phyloP scores from a whole-genome alignment of 768 basidiomycete genomes.

The Agaricus blazei region DNA sequence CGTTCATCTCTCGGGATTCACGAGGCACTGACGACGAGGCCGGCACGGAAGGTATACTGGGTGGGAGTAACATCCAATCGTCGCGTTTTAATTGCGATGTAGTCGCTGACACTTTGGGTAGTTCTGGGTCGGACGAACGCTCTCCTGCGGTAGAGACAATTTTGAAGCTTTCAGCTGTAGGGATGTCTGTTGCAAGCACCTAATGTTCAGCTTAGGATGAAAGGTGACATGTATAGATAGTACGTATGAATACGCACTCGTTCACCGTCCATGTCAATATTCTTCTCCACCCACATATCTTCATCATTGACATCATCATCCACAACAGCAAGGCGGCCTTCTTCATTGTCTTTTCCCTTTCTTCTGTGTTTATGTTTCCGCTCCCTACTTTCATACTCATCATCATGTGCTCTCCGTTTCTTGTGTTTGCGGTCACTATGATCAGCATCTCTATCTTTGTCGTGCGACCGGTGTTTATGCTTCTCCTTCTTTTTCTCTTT shows the following conservation, averaged over 20 bases:
- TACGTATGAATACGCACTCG: conserved; percentile 40
- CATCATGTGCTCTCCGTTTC: conserved; percentile 50
- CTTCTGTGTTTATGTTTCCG: conserved; percentile 35
- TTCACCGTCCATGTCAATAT: conserved; percentile 74
- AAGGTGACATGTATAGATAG: neutral
- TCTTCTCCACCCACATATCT: conserved; percentile 86
- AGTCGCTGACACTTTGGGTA: conserved; percentile 42
- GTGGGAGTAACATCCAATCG: conserved; percentile 82
- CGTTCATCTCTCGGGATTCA: conserved; percentile 19
- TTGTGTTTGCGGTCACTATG: conserved; percentile 38
- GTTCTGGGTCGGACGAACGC: conserved; percentile 35
- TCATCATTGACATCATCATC: conserved; percentile 75
- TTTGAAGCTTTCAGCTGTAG: conserved; percentile 67
- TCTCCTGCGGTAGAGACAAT: conserved; percentile 56
- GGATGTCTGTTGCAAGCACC: conserved; percentile 70
- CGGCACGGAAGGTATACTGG: conserved; percentile 25
- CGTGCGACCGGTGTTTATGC: conserved; percentile 26
- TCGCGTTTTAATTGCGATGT: conserved; percentile 61
- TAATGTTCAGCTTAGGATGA: conserved; percentile 18
- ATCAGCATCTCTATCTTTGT: conserved; percentile 26
- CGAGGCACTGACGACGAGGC: conserved; percentile 16
- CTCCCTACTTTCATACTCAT: conserved; percentile 25
- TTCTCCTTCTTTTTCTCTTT: conserved; percentile 15
- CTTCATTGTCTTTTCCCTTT: conserved; percentile 34
- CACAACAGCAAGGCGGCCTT: conserved; percentile 41